Percentiles rank a stretch among this genome's conserved stretches.
These are phyloP conservation scores for Globisporangium solare DNA, from an alignment of 352 stramenopile species.

Conservation along the genomic window DNA sequence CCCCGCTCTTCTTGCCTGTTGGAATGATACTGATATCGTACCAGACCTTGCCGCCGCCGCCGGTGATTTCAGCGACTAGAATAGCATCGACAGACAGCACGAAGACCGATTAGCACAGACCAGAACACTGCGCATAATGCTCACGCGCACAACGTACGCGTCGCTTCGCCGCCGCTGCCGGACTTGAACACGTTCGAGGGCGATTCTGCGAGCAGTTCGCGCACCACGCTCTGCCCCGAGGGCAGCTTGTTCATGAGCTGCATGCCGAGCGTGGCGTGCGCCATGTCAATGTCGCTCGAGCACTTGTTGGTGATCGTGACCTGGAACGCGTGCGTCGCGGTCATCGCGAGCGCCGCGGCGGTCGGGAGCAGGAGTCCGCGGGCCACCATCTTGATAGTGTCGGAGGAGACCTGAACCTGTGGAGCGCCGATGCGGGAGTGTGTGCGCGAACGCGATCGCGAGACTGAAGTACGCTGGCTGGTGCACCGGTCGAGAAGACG, in stretches of 20 bases:
- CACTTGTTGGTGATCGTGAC: slow-evolving; percentile 63
- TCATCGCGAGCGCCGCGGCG: slow-evolving; percentile 17
- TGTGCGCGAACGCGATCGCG: no score
- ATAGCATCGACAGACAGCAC: not conserved
- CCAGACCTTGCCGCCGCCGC: slow-evolving; percentile 37
- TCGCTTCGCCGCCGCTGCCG: slow-evolving; percentile 42
- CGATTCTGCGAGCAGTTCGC: slow-evolving; percentile 19
- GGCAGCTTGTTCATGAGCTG: slow-evolving; percentile 22
- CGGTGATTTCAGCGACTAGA: slow-evolving; percentile 64
- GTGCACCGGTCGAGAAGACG: no score
- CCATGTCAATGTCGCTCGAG: slow-evolving; percentile 32
- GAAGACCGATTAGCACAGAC: slow-evolving; percentile 2
- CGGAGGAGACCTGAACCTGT: no score
- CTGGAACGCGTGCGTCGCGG: slow-evolving; percentile 24
- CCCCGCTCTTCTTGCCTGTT: slow-evolving; percentile 43
- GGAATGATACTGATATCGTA: slow-evolving; percentile 78
- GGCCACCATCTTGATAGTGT: not conserved
- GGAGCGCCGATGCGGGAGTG: no score
- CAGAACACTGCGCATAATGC: not conserved
- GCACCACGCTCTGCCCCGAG: slow-evolving; percentile 24
- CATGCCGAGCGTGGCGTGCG: slow-evolving; percentile 23
- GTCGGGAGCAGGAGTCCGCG: not conserved
- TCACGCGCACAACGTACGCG: slow-evolving; percentile 28
- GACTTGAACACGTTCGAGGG: slow-evolving; percentile 54
- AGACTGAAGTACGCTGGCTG: no score